These are phyloP conservation scores for Xylaria sp. DNA, from an alignment of 2,329 filamentous ascomycete species.

Conservation along the genomic window DNA sequence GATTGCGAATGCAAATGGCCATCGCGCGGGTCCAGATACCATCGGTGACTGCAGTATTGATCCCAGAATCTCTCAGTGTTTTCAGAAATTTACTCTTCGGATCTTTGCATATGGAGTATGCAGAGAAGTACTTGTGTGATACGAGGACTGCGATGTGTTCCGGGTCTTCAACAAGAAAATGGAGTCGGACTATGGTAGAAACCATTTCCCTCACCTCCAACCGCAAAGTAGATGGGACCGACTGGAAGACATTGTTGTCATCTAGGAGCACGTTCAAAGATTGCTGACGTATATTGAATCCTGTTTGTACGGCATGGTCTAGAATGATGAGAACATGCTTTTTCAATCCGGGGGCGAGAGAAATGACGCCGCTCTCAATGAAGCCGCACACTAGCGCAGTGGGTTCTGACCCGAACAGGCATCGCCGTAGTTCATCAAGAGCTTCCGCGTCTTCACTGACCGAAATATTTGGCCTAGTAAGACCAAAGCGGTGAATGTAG, in stretches of 20 bases:
- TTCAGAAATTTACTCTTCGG: not conserved
- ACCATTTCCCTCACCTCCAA: not conserved
- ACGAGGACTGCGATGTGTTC: constrained; percentile 1
- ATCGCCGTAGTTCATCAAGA: not conserved
- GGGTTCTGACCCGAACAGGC: constrained; percentile 6
- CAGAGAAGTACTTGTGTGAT: not conserved
- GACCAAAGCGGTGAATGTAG: not conserved
- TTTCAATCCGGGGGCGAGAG: not conserved
- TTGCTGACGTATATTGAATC: constrained; percentile 2
- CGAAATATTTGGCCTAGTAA: not conserved
- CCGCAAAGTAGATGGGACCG: not conserved
- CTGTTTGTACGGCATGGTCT: not conserved
- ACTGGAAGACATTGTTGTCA: not conserved
- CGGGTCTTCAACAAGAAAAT: constrained; percentile 1
- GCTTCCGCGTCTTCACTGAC: not conserved
- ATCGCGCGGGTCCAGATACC: constrained; percentile 4
- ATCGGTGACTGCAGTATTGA: not conserved
- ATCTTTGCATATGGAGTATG: not conserved
- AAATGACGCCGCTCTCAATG: not conserved
- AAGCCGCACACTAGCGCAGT: constrained; percentile 3
- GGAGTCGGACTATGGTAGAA: constrained; percentile 2
- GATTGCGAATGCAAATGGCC: constrained; percentile 1
- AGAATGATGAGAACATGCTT: not conserved
- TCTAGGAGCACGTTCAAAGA: not conserved
- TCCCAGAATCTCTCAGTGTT: not conserved